phyloP scores from a whole-genome alignment of 305 asterid genomes.

The Fraxinus sp. region DNA sequence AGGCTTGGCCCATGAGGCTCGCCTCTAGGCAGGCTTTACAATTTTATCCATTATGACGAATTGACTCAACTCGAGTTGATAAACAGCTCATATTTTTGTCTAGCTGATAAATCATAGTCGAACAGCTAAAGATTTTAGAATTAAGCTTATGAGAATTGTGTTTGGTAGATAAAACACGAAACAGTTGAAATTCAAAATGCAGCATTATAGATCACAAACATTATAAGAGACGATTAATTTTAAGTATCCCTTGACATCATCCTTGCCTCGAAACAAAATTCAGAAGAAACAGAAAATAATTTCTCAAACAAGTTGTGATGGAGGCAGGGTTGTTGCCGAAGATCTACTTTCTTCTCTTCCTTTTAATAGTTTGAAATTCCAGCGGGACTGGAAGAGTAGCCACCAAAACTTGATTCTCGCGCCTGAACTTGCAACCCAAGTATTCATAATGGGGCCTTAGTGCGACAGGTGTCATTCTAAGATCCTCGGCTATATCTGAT shows the following conservation, averaged over 20 bases:
- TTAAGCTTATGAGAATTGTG: neutral
- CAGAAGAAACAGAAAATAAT: neutral
- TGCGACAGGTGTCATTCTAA: slow-evolving; percentile 41
- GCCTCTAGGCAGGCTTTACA: no score
- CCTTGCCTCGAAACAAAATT: neutral
- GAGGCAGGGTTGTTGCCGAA: neutral
- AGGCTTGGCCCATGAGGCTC: neutral
- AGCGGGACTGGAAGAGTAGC: slow-evolving; percentile 80
- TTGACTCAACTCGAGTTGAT: neutral
- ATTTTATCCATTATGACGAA: no score
- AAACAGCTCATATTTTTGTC: neutral
- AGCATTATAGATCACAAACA: neutral
- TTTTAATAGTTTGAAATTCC: slow-evolving; percentile 36
- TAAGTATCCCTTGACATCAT: neutral
- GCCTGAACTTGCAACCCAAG: slow-evolving; percentile 79
- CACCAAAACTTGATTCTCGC: slow-evolving; percentile 36
- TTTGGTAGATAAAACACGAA: neutral
- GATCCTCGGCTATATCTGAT: slow-evolving; percentile 74
- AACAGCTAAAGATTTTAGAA: neutral
- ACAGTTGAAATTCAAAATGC: neutral
- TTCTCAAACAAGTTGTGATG: neutral
- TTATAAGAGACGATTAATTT: neutral
- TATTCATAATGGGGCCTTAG: slow-evolving; percentile 51
- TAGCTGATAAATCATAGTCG: neutral
- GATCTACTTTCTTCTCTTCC: slow-evolving; percentile 41